phyloP scores from a whole-genome alignment of 2,329 filamentous ascomycete species.

The Ophiostoma sp. region DNA sequence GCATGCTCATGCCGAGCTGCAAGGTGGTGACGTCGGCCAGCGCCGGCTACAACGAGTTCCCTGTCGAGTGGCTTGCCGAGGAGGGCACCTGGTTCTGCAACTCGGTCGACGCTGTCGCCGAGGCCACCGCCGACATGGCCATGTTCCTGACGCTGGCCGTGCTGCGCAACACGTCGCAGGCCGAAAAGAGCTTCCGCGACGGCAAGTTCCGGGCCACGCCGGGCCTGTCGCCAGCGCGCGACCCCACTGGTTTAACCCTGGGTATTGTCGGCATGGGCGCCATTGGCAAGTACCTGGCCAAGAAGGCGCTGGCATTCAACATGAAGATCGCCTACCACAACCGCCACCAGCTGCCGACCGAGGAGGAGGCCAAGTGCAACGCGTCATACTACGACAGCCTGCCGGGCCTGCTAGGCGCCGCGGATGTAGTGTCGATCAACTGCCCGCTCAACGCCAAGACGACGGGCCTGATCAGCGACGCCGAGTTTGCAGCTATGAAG shows the following conservation, averaged over 20 bases:
- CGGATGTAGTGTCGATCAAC: slow-evolving; percentile 48
- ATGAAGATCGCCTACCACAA: slow-evolving; percentile 58
- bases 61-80: slow-evolving; percentile 56
- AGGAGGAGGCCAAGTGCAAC: slow-evolving; percentile 26
- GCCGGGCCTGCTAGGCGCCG: slow-evolving; percentile 40
- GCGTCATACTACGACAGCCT: slow-evolving; percentile 19
- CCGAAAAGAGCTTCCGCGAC: slow-evolving; percentile 35
- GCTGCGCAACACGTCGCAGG: slow-evolving; percentile 47
- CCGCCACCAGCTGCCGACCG: slow-evolving; percentile 43
- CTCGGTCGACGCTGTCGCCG: slow-evolving; percentile 60
- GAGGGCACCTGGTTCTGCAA: slow-evolving; percentile 60
- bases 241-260: slow-evolving; percentile 58
- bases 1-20: slow-evolving; percentile 37
- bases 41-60: slow-evolving; percentile 63
- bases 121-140: slow-evolving; percentile 64
- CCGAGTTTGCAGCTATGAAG: slow-evolving; percentile 50
- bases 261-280: slow-evolving; percentile 57
- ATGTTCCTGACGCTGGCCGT: slow-evolving; percentile 68
- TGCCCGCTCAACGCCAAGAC: slow-evolving; percentile 39
- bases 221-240: slow-evolving; percentile 38
- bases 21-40: slow-evolving; percentile 29
- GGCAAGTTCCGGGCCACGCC: slow-evolving; percentile 46
- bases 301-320: slow-evolving; percentile 43
- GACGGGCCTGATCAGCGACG: slow-evolving; percentile 46
- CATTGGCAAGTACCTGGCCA: slow-evolving; percentile 38